Evolutionary conservation across 2,329 filamentous ascomycete species (phyloP).

Genomic region (Arachnomyces sp.): DNA sequence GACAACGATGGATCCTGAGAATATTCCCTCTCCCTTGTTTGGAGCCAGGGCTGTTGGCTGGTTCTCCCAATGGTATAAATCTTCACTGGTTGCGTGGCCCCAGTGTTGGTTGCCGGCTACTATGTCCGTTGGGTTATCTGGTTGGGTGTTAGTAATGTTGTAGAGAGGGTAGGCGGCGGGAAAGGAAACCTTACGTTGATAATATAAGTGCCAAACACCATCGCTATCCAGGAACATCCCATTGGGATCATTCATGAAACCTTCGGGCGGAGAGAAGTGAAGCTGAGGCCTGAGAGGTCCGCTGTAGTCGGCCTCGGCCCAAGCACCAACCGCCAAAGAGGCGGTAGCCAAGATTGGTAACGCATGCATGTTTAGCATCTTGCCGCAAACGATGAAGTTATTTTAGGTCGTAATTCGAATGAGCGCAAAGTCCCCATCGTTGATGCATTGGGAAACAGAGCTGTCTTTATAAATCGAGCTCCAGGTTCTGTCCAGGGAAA

Average conservation of each 20-base stretch:
- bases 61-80: conserved; percentile 58
- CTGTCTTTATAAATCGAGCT: too few species aligned
- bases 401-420: too few species aligned
- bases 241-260: conserved; percentile 52
- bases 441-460: too few species aligned
- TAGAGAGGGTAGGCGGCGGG: neutral
- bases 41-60: conserved; percentile 54
- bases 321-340: too few species aligned
- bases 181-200: conserved; percentile 43
- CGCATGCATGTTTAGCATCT: too few species aligned
- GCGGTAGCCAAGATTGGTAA: too few species aligned
- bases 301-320: too few species aligned
- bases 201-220: conserved; percentile 30
- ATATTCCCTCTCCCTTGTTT: conserved; percentile 36
- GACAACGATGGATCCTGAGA: conserved; percentile 50
- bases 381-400: too few species aligned
- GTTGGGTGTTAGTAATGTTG: neutral
- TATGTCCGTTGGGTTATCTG: conserved; percentile 42
- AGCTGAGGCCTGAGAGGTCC: conserved; percentile 22
- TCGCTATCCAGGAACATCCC: conserved; percentile 44
- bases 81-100: conserved; percentile 56
- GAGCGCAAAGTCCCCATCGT: too few species aligned
- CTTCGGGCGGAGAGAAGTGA: conserved; percentile 23
- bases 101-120: conserved; percentile 55
- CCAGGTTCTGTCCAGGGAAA: too few species aligned